Percentiles rank a stretch among this genome's conserved stretches.
phyloP scores from a whole-genome alignment of 202 grass and related monocot genomes.

The Brachypodium distachyon region DNA sequence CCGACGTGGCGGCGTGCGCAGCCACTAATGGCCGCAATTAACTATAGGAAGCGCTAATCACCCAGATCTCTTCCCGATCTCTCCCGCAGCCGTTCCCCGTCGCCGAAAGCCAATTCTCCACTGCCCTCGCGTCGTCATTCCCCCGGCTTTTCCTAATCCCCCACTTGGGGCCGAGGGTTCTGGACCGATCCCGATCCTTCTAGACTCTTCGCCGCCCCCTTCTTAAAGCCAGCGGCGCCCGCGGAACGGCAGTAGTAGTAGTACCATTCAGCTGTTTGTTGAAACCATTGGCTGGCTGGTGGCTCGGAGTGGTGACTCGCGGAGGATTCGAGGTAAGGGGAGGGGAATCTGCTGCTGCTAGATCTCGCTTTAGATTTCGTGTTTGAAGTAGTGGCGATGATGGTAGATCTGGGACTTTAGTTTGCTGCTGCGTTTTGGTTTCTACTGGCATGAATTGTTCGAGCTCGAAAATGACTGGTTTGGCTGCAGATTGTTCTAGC shows the following conservation, averaged over 20 bases:
- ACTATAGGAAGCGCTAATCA: slow-evolving; percentile 6
- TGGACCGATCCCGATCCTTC: slow-evolving; percentile 33
- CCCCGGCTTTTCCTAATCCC: background rate
- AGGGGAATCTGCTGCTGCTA: background rate
- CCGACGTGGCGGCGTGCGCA: slow-evolving; percentile 25
- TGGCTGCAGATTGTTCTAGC: background rate
- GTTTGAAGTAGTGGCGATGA: background rate
- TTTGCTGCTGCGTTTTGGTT: background rate
- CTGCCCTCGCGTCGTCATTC: background rate
- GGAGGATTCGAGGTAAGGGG: slow-evolving; percentile 14
- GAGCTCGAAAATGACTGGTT: background rate
- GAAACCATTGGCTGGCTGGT: background rate
- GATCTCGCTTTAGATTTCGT: slow-evolving; percentile 12
- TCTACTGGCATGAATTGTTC: background rate
- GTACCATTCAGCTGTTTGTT: background rate
- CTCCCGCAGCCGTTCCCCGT: background rate
- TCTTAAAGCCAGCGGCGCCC: slow-evolving; percentile 7
- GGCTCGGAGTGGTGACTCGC: background rate
- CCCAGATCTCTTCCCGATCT: background rate
- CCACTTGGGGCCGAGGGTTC: slow-evolving; percentile 3
- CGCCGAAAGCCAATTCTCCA: background rate
- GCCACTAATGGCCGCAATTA: slow-evolving; percentile 28
- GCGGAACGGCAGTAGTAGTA: too few species aligned
- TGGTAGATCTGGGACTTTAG: background rate
- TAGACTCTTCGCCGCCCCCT: slow-evolving; percentile 14